A percentile compares a stretch with the other conserved stretches of the same genome.
Conservation (phyloP, 2,329 filamentous ascomycete species). For the Aspergillus fructus region DNA sequence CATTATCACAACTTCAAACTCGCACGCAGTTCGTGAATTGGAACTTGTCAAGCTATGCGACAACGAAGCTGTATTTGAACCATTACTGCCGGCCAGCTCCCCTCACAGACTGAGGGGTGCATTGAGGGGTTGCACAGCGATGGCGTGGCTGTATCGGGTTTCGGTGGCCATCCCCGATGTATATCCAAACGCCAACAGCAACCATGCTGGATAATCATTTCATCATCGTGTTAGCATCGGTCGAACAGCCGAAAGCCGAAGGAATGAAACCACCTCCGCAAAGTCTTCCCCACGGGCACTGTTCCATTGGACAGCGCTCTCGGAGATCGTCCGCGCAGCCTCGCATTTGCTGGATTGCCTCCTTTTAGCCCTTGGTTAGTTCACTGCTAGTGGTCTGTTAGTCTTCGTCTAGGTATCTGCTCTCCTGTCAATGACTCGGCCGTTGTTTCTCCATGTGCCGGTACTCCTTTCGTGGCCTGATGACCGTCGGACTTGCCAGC, state of each 20-base stretch:
- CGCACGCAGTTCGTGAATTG: no score
- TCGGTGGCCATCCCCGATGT: constrained; percentile 32
- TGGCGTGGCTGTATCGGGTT: constrained; percentile 18
- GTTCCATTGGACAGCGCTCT: constrained; percentile 16
- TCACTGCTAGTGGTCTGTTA: not conserved
- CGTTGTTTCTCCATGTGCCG: not conserved
- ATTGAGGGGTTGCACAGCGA: not conserved
- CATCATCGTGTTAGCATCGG: constrained; percentile 1
- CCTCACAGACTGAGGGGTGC: not conserved
- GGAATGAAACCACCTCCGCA: not conserved
- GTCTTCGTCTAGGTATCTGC: no score
- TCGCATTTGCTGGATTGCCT: not conserved
- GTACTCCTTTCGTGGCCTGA: not conserved
- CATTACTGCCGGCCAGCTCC: not conserved
- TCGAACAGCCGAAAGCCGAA: constrained; percentile 24
- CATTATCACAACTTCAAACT: constrained; percentile 26
- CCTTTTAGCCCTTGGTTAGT: not conserved
- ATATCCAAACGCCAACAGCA: not conserved
- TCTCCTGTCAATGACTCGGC: not conserved
- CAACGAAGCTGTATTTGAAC: constrained; percentile 11
- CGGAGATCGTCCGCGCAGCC: constrained; percentile 21
- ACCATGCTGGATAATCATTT: no score
- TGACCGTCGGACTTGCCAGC: not conserved
- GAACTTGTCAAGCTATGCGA: not conserved
- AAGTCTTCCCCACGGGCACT: not conserved